Evolutionary conservation across 345 rosid genomes (phyloP).

Genomic region (Brassica napus): DNA sequence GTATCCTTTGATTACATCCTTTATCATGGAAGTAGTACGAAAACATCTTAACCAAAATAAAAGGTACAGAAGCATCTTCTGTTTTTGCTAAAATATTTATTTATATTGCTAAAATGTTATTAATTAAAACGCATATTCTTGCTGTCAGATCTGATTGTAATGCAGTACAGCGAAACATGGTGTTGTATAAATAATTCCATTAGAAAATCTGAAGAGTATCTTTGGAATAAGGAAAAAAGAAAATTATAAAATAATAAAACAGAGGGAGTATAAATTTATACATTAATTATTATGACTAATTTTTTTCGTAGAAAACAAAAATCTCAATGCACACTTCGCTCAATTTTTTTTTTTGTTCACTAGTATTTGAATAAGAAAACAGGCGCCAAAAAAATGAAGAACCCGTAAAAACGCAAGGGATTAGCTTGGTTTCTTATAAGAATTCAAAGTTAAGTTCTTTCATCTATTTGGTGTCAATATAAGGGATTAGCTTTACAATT

Average conservation of each 20-base stretch:
- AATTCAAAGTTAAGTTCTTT: neutral
- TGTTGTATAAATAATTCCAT: neutral
- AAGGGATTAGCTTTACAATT: conserved; percentile 2
- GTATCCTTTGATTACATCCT: neutral
- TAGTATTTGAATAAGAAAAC: neutral
- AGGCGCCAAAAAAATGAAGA: neutral
- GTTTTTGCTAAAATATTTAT: neutral
- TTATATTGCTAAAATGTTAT: neutral
- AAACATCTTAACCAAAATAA: neutral
- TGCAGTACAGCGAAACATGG: neutral
- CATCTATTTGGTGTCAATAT: neutral
- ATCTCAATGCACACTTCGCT: neutral
- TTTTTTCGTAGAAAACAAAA: neutral
- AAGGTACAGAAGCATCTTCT: neutral
- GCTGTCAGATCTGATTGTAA: neutral
- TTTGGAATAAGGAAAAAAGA: neutral
- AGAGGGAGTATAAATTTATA: neutral
- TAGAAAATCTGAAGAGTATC: neutral
- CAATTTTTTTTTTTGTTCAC: neutral
- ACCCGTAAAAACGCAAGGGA: neutral
- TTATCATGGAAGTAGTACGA: neutral
- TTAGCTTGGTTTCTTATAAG: neutral
- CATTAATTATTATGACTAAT: neutral
- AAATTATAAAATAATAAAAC: neutral
- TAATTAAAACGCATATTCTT: neutral